phyloP scores from a whole-genome alignment of 768 basidiomycete species.

The Austroboletus festivus region DNA sequence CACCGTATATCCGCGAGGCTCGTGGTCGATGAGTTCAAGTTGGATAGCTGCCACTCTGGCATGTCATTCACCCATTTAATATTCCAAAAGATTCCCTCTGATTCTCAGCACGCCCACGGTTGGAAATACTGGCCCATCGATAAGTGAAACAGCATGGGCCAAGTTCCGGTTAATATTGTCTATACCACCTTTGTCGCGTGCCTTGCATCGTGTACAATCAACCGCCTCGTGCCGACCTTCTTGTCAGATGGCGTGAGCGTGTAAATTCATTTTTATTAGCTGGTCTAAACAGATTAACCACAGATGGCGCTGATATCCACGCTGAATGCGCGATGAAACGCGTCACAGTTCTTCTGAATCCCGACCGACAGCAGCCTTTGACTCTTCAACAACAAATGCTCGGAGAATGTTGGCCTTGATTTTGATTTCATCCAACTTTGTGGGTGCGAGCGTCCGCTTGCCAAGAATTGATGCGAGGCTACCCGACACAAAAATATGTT shows the following conservation, averaged over 20 bases:
- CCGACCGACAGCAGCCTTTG: slow-evolving; percentile 31
- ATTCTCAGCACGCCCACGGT: slow-evolving; percentile 11
- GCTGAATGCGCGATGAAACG: slow-evolving; percentile 1
- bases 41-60: neutral
- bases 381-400: slow-evolving; percentile 49
- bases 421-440: slow-evolving; percentile 91
- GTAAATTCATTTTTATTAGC: slow-evolving; percentile 16
- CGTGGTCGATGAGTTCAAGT: slow-evolving; percentile 8
- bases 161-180: slow-evolving; percentile 20
- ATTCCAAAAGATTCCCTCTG: neutral
- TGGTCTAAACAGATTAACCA: slow-evolving; percentile 14
- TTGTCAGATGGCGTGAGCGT: neutral
- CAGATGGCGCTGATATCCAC: slow-evolving; percentile 14
- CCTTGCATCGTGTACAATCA: slow-evolving; percentile 23
- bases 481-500: too few species aligned
- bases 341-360: slow-evolving; percentile 44
- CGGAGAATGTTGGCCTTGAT: slow-evolving; percentile 84
- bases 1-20: slow-evolving; percentile 11
- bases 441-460: slow-evolving; percentile 71
- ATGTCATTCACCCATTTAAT: slow-evolving; percentile 12
- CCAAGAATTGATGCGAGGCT: slow-evolving; percentile 75
- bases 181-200: slow-evolving; percentile 9
- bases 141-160: slow-evolving; percentile 17
- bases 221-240: slow-evolving; percentile 20
- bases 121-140: slow-evolving; percentile 17